phyloP scores from a whole-genome alignment of 1,139 yeast species.

The Scheffersomyces segobiensis region DNA sequence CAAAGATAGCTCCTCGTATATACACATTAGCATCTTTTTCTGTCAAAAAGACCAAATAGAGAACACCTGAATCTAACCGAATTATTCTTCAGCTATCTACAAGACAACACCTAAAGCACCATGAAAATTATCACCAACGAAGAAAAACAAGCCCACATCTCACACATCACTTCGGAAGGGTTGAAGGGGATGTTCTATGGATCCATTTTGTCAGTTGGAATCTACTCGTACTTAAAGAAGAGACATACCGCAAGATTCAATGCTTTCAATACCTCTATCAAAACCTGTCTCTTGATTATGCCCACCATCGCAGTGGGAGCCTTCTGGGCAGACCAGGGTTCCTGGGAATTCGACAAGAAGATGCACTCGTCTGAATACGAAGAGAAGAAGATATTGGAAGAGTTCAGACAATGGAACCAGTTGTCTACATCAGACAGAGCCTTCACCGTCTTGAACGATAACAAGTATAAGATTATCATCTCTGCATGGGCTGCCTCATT shows the following conservation, averaged over 20 bases:
- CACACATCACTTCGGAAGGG: conserved; percentile 39
- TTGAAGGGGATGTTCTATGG: conserved; percentile 44
- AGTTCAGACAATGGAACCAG: conserved; percentile 21
- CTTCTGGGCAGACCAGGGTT: conserved; percentile 50
- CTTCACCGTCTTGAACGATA: conserved; percentile 45
- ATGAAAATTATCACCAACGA: conserved; percentile 44
- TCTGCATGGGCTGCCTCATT: conserved; percentile 85
- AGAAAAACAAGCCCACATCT: conserved; percentile 44
- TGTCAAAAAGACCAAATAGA: too few species aligned
- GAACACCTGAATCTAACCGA: too few species aligned
- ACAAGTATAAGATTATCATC: conserved; percentile 76
- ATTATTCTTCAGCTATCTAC: too few species aligned
- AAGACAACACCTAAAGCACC: not conserved
- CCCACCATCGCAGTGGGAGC: conserved; percentile 44
- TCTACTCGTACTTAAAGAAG: conserved; percentile 33
- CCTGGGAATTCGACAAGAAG: conserved; percentile 46
- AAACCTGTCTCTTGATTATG: conserved; percentile 40
- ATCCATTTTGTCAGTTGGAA: conserved; percentile 32
- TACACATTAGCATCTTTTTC: too few species aligned
- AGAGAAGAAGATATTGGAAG: conserved; percentile 22
- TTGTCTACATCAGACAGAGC: conserved; percentile 19
- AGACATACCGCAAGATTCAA: conserved; percentile 37
- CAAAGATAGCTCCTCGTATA: not conserved
- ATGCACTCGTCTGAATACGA: conserved; percentile 37
- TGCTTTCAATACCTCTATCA: conserved; percentile 40